Evolutionary conservation across 2,329 filamentous ascomycete species (phyloP).

Genomic region (Raffaelea arxii): DNA sequence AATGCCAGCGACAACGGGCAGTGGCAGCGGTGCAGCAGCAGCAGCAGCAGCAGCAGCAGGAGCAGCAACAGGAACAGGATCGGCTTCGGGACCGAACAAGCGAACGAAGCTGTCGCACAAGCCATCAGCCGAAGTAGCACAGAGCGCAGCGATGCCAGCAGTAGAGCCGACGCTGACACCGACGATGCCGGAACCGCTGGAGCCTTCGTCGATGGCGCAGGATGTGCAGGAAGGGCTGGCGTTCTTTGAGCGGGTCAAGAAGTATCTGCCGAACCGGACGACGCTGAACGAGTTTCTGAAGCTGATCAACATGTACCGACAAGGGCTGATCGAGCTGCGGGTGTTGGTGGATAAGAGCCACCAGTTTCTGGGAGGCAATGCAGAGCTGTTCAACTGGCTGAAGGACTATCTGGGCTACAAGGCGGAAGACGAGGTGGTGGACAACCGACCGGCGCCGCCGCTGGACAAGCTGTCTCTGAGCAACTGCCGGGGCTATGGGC

Average conservation of each 20-base stretch:
- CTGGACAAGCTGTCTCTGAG: constrained; percentile 80
- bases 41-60: no score
- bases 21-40: no score
- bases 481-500: constrained; percentile 90
- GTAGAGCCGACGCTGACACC: constrained; percentile 85
- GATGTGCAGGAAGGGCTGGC: constrained; percentile 76
- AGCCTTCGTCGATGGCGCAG: constrained; percentile 62
- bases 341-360: constrained; percentile 74
- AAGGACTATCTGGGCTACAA: constrained; percentile 74
- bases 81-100: constrained; percentile 39
- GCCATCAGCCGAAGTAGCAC: constrained; percentile 44
- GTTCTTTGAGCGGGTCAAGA: constrained; percentile 96
- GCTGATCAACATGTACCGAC: constrained; percentile 88
- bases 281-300: constrained; percentile 95
- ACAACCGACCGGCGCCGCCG: constrained; percentile 67
- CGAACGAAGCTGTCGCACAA: constrained; percentile 67
- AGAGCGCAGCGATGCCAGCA: constrained; percentile 51
- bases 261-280: constrained; percentile 85
- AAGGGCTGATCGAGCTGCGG: constrained; percentile 81
- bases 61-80: no score
- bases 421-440: constrained; percentile 65
- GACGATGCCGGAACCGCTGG: constrained; percentile 75
- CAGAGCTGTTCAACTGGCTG: constrained; percentile 83
- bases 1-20: constrained; percentile 23
- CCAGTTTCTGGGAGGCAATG: constrained; percentile 78